Percentiles rank a stretch among this genome's conserved stretches.
These are phyloP conservation scores for Hemileccinum impolitum DNA, from an alignment of 768 basidiomycete species.

Conservation along the genomic window DNA sequence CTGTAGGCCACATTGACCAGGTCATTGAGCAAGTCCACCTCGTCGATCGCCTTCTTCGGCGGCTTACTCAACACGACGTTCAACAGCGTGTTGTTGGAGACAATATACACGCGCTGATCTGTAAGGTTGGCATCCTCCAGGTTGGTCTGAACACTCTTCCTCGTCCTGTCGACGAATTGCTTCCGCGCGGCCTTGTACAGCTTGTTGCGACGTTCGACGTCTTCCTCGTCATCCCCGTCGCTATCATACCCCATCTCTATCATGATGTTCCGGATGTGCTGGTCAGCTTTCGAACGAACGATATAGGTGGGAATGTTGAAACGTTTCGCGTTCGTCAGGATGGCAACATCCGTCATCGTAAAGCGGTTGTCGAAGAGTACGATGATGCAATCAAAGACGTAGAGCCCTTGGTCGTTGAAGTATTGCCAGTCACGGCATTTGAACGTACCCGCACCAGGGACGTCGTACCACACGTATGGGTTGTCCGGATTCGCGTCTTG, in stretches of 20 bases:
- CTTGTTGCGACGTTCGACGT: slow-evolving; percentile 7
- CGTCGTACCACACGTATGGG: slow-evolving; percentile 23
- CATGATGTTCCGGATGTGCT: slow-evolving; percentile 21
- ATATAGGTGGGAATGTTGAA: slow-evolving; percentile 22
- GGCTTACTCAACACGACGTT: slow-evolving; percentile 15
- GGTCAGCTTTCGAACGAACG: slow-evolving; percentile 21
- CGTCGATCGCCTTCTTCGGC: slow-evolving; percentile 22
- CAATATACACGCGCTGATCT: slow-evolving; percentile 27
- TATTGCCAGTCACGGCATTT: slow-evolving; percentile 21
- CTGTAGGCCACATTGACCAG: slow-evolving; percentile 8
- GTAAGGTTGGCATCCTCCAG: slow-evolving; percentile 23
- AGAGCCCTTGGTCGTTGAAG: slow-evolving; percentile 22
- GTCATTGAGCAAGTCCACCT: slow-evolving; percentile 21
- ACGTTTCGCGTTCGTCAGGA: slow-evolving; percentile 13
- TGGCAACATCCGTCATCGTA: slow-evolving; percentile 20
- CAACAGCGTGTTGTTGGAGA: slow-evolving; percentile 20
- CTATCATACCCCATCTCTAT: slow-evolving; percentile 17
- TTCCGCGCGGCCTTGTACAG: slow-evolving; percentile 10
- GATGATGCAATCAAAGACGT: slow-evolving; percentile 23
- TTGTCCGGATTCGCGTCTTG: slow-evolving; percentile 9
- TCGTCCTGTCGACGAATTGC: slow-evolving; percentile 15
- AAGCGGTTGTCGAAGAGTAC: slow-evolving; percentile 22
- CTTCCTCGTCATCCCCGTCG: slow-evolving; percentile 15
- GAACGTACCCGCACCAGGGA: slow-evolving; percentile 22
- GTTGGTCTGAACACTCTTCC: slow-evolving; percentile 15